These are phyloP conservation scores for Hymenoscyphus repandus DNA, from an alignment of 2,329 filamentous ascomycete genomes.

Conservation along the genomic window DNA sequence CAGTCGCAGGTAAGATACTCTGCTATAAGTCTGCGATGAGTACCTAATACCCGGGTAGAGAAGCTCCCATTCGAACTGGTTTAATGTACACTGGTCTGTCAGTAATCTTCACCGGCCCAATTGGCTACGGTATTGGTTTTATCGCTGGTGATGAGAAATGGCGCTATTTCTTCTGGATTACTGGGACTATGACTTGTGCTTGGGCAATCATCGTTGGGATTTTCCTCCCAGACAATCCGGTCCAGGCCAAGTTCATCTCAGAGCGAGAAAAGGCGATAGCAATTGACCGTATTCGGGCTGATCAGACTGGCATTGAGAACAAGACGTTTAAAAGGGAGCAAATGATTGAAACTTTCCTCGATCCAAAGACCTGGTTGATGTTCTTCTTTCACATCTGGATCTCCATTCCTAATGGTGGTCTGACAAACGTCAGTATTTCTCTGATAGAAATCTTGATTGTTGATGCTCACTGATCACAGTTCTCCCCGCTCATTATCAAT, in stretches of 20 bases:
- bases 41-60: slow-evolving; percentile 24
- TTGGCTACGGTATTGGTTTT: slow-evolving; percentile 28
- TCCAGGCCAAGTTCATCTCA: slow-evolving; percentile 38
- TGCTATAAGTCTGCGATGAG: background rate
- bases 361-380: slow-evolving; percentile 36
- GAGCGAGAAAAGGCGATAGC: slow-evolving; percentile 39
- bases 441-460: background rate
- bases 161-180: slow-evolving; percentile 21
- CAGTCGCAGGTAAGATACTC: slow-evolving; percentile 29
- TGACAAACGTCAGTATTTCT: slow-evolving; percentile 9
- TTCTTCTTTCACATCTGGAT: slow-evolving; percentile 6
- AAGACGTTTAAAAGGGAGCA: slow-evolving; percentile 44
- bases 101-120: slow-evolving; percentile 24
- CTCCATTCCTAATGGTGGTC: slow-evolving; percentile 25
- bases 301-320: slow-evolving; percentile 50
- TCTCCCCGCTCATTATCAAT: slow-evolving; percentile 31
- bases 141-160: slow-evolving; percentile 18
- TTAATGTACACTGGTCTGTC: slow-evolving; percentile 15
- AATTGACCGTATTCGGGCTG: slow-evolving; percentile 46
- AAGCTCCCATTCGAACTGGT: slow-evolving; percentile 20
- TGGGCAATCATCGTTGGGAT: slow-evolving; percentile 36
- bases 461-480: slow-evolving; percentile 5
- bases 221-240: slow-evolving; percentile 45
- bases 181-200: slow-evolving; percentile 24
- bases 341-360: slow-evolving; percentile 42